Evolutionary conservation across 257 asterid species (phyloP).

Genomic region (Craterostigma plantagineum): DNA sequence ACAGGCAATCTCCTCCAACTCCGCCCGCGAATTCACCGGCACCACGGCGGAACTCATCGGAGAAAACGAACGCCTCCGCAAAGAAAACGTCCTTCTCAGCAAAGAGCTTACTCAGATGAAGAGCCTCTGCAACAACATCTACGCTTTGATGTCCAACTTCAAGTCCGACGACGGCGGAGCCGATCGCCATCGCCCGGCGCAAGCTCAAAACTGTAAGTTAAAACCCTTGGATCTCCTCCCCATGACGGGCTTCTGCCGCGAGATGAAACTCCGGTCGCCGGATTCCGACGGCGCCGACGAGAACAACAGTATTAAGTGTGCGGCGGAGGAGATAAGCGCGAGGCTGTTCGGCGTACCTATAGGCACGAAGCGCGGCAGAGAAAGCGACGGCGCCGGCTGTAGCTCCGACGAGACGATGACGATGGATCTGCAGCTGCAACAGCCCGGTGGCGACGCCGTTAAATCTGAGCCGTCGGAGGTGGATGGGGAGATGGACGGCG

Average conservation of each 20-base stretch:
- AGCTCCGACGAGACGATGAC: neutral
- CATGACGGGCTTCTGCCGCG: constrained; percentile 4
- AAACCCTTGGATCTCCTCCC: constrained; percentile 7
- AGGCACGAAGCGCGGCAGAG: constrained; percentile 14
- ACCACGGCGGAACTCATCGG: constrained; percentile 26
- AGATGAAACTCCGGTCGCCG: neutral
- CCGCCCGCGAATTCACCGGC: constrained; percentile 18
- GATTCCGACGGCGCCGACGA: constrained; percentile 5
- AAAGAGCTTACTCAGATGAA: constrained; percentile 36
- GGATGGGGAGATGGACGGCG: constrained; percentile 1
- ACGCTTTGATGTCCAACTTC: constrained; percentile 42
- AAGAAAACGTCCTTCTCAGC: constrained; percentile 37
- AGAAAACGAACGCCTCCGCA: constrained; percentile 39
- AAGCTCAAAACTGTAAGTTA: constrained; percentile 4
- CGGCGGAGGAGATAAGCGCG: constrained; percentile 14
- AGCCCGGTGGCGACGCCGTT: constrained; percentile 3
- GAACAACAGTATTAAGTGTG: constrained; percentile 4
- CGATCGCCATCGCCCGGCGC: constrained; percentile 11
- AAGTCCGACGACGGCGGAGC: constrained; percentile 2
- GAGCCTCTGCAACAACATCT: constrained; percentile 45
- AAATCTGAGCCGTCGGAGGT: constrained; percentile 12
- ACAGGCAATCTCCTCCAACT: constrained; percentile 49
- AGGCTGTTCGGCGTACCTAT: constrained; percentile 14
- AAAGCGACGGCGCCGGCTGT: constrained; percentile 2
- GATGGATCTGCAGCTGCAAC: constrained; percentile 17